Evolutionary conservation across 1,284 basidiomycete genomes (phyloP), one percentile per base, ranked within the genome.

Genomic region (Puccinia triticina): DNA sequence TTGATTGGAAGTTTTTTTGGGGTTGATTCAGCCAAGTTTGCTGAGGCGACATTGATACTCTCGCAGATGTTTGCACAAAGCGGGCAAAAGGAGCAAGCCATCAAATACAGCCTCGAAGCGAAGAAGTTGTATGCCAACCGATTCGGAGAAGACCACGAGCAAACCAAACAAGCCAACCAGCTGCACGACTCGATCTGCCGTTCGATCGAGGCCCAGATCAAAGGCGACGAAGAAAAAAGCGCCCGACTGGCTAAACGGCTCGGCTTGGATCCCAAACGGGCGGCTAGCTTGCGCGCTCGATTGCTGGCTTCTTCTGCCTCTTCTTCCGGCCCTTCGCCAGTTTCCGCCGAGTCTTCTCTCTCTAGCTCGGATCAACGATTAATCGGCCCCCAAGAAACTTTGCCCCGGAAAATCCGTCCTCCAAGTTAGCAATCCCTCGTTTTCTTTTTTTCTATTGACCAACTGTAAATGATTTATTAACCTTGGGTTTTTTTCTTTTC

Each of bases 161-260:
- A 76, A 46, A 82, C 74, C n/a, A 76, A 82, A 72, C 64, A 76
- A 26, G 81, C 74, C 46, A 76, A 76, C 48, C 37, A 37, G 32
- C 55, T 82, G 7, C 43, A 66, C 50, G 73, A 77, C 26, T 48
- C 61, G 12, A 82, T 82, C 55, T 59, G 21, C 18, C 72, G 72
- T 57, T 82, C 81, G 5, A 76, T 82, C 66, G 73, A 82, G 40
- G 81, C 74, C 50, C 81, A 82, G 46, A 82, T 82, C 37, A 76
- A 82, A 71, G 74, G 81, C 10, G 81, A 82, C 48, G 74, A 82
- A 71, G 81, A 82, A 48, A 69, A 69, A 77, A 55, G 48, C 43
- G 53, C 32, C 66, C 34, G 74, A 21, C 29, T 82, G 40, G 81
- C 81, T 32, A 82, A 82, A 29, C 46, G 81, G 12, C 53, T 82